These are phyloP conservation scores for Fomitopsis serialis DNA, from an alignment of 768 basidiomycete genomes.

Conservation along the genomic window DNA sequence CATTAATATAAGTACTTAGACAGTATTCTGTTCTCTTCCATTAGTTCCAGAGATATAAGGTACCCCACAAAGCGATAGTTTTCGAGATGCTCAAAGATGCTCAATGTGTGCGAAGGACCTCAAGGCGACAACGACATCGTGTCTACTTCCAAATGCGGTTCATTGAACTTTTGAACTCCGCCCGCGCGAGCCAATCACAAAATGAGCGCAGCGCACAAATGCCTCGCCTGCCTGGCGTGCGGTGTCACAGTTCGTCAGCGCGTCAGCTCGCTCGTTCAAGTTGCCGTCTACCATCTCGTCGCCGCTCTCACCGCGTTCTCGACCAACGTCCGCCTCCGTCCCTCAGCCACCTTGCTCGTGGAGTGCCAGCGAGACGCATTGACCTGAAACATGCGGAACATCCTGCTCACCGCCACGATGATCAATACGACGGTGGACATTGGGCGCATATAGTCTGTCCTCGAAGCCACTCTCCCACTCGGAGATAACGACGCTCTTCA, in stretches of 20 bases:
- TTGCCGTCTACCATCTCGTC: not conserved
- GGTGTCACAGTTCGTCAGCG: not conserved
- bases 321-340: not conserved
- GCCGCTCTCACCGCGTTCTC: not conserved
- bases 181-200: not conserved
- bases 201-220: not conserved
- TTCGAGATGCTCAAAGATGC: too few species aligned
- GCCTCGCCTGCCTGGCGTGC: not conserved
- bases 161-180: too few species aligned
- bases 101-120: too few species aligned
- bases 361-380: not conserved
- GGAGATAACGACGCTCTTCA: not conserved
- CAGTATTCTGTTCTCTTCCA: too few species aligned
- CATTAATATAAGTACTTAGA: too few species aligned
- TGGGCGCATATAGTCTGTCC: not conserved
- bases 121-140: too few species aligned
- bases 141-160: too few species aligned
- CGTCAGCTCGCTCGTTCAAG: not conserved
- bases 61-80: too few species aligned
- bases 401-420: not conserved
- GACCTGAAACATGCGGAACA: too few species aligned
- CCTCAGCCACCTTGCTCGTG: not conserved
- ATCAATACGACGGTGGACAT: not conserved
- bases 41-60: too few species aligned
- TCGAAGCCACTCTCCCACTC: not conserved